Base-by-base conservation (phyloP, 2,329 filamentous ascomycete genomes). In the Raffaelea arxii region DNA sequence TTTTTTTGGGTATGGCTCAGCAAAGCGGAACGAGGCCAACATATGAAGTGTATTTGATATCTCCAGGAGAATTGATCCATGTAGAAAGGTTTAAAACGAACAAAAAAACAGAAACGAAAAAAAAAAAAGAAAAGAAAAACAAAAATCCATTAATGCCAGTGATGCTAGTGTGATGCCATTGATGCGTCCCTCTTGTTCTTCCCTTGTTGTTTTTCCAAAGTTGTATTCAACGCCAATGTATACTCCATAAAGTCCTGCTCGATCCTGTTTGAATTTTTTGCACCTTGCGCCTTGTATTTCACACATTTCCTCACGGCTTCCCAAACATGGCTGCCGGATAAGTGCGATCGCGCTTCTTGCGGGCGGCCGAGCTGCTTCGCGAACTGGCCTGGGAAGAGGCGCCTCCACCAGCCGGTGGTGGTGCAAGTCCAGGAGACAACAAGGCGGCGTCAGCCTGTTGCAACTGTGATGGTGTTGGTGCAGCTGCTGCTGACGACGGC, bases 241-340 rank as follows among this genome's bases (percentile, higher is more conserved):
- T 30, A 11, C 25, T 23, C 10, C 23, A 16, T 19, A 16, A 7
- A n/a, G 11, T 36, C 32, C 6, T 40, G 30, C 18, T 45, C 30
- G 35, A 22, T 36, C 32, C 6, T n/a, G 32, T 16, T 36, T 18
- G 16, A 18, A 9, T n/a, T n/a, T 6, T n/a, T 36, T 36, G 7
- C 14, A 36, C 16, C 32, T 16, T 36, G 32, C 14, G 19, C 16
- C 32, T 16, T 36, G 32, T n/a, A n/a, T n/a, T n/a, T n/a, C n/a
- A n/a, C n/a, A n/a, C n/a, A n/a, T n/a, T n/a, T n/a, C 36, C 6
- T 23, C 25, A n/a, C 41, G 49, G 69, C 36, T 62, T 66, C 16
- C 72, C 74, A 61, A 82, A 83, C 10, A 78, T 78, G 7, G 78
- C 78, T 11, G 75, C 71, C 2, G 79, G 78, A 55, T 83, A 83